Conservation (phyloP, 1,284 basidiomycete species). For the Trametes polyzona region DNA sequence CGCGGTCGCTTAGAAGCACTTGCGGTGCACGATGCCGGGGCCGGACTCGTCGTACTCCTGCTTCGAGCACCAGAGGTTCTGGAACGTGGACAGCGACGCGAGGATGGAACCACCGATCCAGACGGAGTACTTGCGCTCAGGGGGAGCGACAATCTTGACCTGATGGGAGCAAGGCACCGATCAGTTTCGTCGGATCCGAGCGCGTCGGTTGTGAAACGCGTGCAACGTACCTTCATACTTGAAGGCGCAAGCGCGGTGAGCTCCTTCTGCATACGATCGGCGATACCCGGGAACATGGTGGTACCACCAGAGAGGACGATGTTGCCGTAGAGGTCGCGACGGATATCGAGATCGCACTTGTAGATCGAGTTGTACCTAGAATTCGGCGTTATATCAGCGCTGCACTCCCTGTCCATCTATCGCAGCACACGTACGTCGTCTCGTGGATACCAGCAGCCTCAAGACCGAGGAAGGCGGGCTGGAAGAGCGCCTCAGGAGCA, state of each 20-base stretch:
- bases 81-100: constrained; percentile 95
- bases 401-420: background rate
- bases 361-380: constrained; percentile 85
- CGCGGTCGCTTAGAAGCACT: constrained; percentile 40
- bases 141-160: constrained; percentile 94
- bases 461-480: constrained; percentile 91
- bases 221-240: constrained; percentile 80
- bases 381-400: constrained; percentile 44
- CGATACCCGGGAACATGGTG: constrained; percentile 97
- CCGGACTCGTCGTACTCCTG: constrained; percentile 92
- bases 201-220: background rate
- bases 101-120: constrained; percentile 99
- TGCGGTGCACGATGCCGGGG: constrained; percentile 83
- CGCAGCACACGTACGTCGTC: constrained; percentile 68
- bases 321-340: constrained; percentile 92
- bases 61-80: constrained; percentile 92
- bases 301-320: constrained; percentile 96
- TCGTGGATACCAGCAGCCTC: constrained; percentile 96
- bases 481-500: constrained; percentile 96
- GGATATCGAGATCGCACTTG: constrained; percentile 82
- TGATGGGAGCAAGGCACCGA: constrained; percentile 36
- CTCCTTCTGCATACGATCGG: constrained; percentile 99
- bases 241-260: constrained; percentile 85
- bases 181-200: constrained; percentile 1
- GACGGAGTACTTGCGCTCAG: constrained; percentile 94